Evolutionary conservation across 2,329 filamentous ascomycete genomes (phyloP), one percentile per base, ranked within the genome.

Genomic region (Lasiodiplodia sp.): DNA sequence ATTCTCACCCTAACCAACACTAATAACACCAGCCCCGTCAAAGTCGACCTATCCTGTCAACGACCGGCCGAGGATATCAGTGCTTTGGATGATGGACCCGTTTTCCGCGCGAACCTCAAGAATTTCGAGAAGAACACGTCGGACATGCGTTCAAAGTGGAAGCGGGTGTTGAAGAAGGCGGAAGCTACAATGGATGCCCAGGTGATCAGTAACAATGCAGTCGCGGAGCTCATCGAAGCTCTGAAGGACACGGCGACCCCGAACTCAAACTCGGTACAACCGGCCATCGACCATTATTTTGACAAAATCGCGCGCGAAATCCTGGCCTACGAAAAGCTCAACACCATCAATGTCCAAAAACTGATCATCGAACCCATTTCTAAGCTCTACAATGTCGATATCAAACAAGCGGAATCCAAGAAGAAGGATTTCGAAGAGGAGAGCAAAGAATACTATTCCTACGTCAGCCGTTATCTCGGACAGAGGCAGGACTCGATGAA

Each of bases 401-500:
- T 99, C 83, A 99, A 99, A 80, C 94, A 97, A 79, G 96, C 95
- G 31, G 96, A 99, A 76, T 87, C 92, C 51, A 99, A 99, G 83
- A 97, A 96, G 81, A 93, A 96, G 72, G 96, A 98, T 74, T 99
- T 99, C 74, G 96, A 99, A 72, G 96, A 99, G 76, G 96, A 99
- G 79, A 98, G 95, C 83, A 96, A 97, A 79, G 96, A 99, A 78
- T 99, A 97, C 81, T 99, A 99, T 81, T 90, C 92, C 71, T 99
- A 97, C 77, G 92, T 98, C 63, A 92, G 94, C 71, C 90, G 94
- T 57, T 99, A 99, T 80, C 88, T 99, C n/a, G 96, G 96, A 38
- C 95, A 98, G 79, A 89, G 95, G 53, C 94, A 96, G 77, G 96
- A 99, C 80, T 96, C 95, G 8, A 85, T 97, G 75, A 99, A 98